Evolutionary conservation across 1,284 basidiomycete genomes (phyloP), one percentile per base, ranked within the genome.

Genomic region (Neonothopanus nambi): DNA sequence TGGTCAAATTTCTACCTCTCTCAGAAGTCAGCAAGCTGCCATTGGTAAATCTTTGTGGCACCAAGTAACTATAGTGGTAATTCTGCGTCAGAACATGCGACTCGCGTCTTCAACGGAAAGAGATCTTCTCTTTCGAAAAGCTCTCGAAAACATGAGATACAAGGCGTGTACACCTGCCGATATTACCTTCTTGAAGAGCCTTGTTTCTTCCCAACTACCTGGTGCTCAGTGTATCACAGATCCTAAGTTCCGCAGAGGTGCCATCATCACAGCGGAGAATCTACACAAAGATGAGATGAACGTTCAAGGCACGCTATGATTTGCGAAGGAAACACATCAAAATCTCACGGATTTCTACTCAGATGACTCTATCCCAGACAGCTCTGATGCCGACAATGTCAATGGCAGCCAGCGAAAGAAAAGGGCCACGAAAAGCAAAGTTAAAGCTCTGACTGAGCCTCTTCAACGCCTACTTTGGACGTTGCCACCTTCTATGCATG

Each of bases 1-100:
- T 66, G 4, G 57, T 48, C 9, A 24, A 21, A 28, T 17, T 43
- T 51, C 52, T 45, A 28, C 8, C 26, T 9, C 46, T 20, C 12
- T 54, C 54, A 20, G 9, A n/a, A 38, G 17, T 2, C 63, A 70
- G 50, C 47, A 61, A 21, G 50, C 43, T 30, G 50, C 60, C 1
- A 57, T 74, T 20, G 69, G 72, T 1, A 69, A 69, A 43, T 60
- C 64, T 2, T 33, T 70, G 7, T 74, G 69, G 71, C 70, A 70
- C 53, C 62, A 67, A 41, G 59, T 72, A 6, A 70, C 61, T 1
- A 66, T 58, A 12, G 69, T 74, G 2, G 68, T 74, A 0, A 67
- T 74, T 13, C 51, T 74, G 1, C 20, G 62, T 8, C 20, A 72
- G 49, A 75, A 75, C 59, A 74, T 75, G 72, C 12, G 70, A 6